Base-by-base conservation (phyloP, 345 rosid genomes). In the Noccaea bulbosa region DNA sequence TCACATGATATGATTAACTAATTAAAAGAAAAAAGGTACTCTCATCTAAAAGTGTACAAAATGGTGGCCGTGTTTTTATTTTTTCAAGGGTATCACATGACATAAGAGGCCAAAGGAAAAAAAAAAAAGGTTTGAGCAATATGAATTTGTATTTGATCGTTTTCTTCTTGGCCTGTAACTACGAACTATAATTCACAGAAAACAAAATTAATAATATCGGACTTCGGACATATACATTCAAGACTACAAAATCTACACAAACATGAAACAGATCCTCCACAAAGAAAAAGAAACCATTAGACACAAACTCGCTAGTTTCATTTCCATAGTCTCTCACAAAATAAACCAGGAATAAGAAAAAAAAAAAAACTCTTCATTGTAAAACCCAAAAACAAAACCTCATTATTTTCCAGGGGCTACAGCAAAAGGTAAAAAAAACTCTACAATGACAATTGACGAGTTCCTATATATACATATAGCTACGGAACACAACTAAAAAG, bases 181-280 rank as follows among this genome's bases (percentile, higher is more conserved):
- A 63, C 30, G 7, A 10, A 27, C 11, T 24, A 5, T 20, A 8
- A 12, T 48, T 16, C 47, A 16, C 43, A 32, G 8, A 17, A 32
- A 30, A 27, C 30, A 27, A 16, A 1, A 0, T 0, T 6, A 20
- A 35, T 10, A 16, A 11, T 11, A 35, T 37, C 48, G n/a, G 58
- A 65, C 69, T 45, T 46, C 38, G 22, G 57, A 65, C 58, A 62
- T 46, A 15, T 65, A 12, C 35, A 52, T 38, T 22, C 15, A 14
- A 14, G 59, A 38, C 60, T 50, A 47, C 49, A 66, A 4, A 51
- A 20, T 20, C 22, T 20, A 20, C 22, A 20, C 22, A 63, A 38
- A 9, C 70, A 12, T 12, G 22, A 50, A 52, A 50, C 46, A 37
- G 7, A 46, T 30, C 50, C 50, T 39, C 7, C 44, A 10, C 0